A percentile compares a stretch with the other conserved stretches of the same genome.
Evolutionary conservation across 1,284 basidiomycete species (phyloP).

Genomic region (Cryptococcus sp.): DNA sequence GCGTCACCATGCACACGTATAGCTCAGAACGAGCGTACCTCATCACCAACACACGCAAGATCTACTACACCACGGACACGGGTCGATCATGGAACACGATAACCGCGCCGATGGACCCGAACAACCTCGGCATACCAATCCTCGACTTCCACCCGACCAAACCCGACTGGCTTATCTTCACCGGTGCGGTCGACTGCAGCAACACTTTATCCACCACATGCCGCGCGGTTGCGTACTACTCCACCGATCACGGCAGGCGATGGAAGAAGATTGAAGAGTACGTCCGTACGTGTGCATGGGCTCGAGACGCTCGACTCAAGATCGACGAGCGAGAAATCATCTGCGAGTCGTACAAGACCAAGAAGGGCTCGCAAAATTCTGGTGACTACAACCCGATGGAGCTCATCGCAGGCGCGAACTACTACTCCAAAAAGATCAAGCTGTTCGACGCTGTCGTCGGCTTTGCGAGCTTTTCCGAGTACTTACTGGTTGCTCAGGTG

Average conservation of each 20-base stretch:
- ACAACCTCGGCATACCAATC: slow-evolving; percentile 72
- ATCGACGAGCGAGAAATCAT: slow-evolving; percentile 85
- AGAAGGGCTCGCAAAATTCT: slow-evolving; percentile 73
- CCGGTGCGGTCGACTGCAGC: slow-evolving; percentile 71
- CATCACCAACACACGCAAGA: slow-evolving; percentile 68
- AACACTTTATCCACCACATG: slow-evolving; percentile 58
- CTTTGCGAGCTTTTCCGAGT: slow-evolving; percentile 95
- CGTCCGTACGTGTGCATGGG: slow-evolving; percentile 91
- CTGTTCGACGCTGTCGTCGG: slow-evolving; percentile 88
- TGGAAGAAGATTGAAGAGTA: slow-evolving; percentile 84
- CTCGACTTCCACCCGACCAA: slow-evolving; percentile 83
- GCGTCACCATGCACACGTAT: slow-evolving; percentile 83
- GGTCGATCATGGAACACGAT: slow-evolving; percentile 72
- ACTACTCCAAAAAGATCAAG: slow-evolving; percentile 69
- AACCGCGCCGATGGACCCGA: slow-evolving; percentile 69
- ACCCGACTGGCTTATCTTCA: slow-evolving; percentile 87
- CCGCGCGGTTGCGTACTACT: slow-evolving; percentile 71
- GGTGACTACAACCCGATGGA: slow-evolving; percentile 69
- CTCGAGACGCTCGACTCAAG: slow-evolving; percentile 71
- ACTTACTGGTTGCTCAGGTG: slow-evolving; percentile 89
- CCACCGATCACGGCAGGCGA: slow-evolving; percentile 71
- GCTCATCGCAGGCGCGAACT: slow-evolving; percentile 75
- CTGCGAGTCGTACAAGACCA: slow-evolving; percentile 84
- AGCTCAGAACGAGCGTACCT: slow-evolving; percentile 82
- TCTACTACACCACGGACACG: slow-evolving; percentile 80